Evolutionary conservation across 768 basidiomycete genomes (phyloP).

Genomic region (Myochromella boudieri): DNA sequence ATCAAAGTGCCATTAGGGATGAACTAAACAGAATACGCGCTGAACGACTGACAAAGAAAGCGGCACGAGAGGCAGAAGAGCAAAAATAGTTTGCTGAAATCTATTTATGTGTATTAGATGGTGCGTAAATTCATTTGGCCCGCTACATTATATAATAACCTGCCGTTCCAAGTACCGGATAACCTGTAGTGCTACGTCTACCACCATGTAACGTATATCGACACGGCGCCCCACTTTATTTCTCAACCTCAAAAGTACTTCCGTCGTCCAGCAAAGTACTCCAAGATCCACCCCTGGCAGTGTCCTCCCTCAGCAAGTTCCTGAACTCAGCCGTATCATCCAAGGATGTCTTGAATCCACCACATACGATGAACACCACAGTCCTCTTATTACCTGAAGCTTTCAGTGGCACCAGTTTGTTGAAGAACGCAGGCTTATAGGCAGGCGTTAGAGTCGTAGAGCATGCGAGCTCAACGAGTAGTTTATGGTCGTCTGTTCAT

Average conservation of each 20-base stretch:
- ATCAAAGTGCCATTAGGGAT: slow-evolving; percentile 62
- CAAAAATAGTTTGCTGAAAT: slow-evolving; percentile 14
- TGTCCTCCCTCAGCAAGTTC: slow-evolving; percentile 34
- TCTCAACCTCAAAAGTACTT: slow-evolving; percentile 29
- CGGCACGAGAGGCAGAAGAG: slow-evolving; percentile 40
- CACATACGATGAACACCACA: slow-evolving; percentile 70
- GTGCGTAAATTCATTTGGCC: no score
- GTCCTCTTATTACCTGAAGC: slow-evolving; percentile 27
- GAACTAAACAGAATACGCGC: slow-evolving; percentile 74
- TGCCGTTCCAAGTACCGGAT: no score
- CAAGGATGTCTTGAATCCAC: slow-evolving; percentile 67
- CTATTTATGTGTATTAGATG: no score
- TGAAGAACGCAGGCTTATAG: slow-evolving; percentile 58
- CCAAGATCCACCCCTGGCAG: slow-evolving; percentile 28
- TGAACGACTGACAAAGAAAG: slow-evolving; percentile 48
- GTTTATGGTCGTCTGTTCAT: slow-evolving; percentile 67
- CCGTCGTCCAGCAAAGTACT: slow-evolving; percentile 42
- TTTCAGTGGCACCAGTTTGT: slow-evolving; percentile 42
- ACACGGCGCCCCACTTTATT: slow-evolving; percentile 8
- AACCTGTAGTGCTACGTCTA: neutral
- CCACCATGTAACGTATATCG: neutral
- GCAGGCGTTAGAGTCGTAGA: slow-evolving; percentile 67
- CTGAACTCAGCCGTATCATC: slow-evolving; percentile 52
- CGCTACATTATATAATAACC: no score
- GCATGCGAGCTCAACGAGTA: slow-evolving; percentile 74